A percentile compares a stretch with the other conserved stretches of the same genome.
These are phyloP conservation scores for Dacryopinax spathularia DNA, from an alignment of 768 basidiomycete species.

Conservation along the genomic window DNA sequence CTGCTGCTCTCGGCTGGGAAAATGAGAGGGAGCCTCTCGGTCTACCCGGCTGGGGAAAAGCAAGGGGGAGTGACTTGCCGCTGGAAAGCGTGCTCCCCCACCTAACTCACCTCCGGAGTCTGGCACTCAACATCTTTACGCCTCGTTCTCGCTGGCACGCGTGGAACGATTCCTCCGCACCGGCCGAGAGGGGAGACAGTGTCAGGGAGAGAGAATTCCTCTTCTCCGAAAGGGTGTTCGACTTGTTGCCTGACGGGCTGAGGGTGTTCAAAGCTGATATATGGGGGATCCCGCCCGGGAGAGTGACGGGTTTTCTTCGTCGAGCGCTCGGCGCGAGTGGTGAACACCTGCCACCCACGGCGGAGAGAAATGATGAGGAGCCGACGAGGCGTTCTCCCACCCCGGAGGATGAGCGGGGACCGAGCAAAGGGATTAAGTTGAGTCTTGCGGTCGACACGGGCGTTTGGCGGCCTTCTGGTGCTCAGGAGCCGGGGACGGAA, in stretches of 20 bases:
- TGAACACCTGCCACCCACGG: no score
- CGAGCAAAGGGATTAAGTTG: neutral
- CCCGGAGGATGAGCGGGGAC: neutral
- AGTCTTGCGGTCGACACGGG: neutral
- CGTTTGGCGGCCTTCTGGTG: no score
- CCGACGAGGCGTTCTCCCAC: neutral
- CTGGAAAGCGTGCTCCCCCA: neutral
- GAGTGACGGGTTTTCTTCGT: neutral
- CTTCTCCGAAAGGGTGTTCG: neutral
- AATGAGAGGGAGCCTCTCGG: no score
- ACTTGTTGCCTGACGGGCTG: neutral
- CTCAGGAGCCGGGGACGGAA: neutral
- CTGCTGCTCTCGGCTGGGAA: neutral
- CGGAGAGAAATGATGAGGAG: neutral
- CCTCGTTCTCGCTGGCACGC: neutral
- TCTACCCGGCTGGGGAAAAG: neutral
- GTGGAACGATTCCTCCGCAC: neutral
- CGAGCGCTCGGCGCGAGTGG: no score
- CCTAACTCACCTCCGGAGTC: neutral
- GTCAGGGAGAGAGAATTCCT: no score
- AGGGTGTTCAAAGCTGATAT: neutral
- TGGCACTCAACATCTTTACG: neutral
- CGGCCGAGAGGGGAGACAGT: neutral
- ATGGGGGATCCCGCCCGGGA: neutral
- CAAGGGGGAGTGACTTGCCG: neutral